Evolutionary conservation across 805 yeast species (phyloP).

Genomic region (Ogataea chonburiensis): DNA sequence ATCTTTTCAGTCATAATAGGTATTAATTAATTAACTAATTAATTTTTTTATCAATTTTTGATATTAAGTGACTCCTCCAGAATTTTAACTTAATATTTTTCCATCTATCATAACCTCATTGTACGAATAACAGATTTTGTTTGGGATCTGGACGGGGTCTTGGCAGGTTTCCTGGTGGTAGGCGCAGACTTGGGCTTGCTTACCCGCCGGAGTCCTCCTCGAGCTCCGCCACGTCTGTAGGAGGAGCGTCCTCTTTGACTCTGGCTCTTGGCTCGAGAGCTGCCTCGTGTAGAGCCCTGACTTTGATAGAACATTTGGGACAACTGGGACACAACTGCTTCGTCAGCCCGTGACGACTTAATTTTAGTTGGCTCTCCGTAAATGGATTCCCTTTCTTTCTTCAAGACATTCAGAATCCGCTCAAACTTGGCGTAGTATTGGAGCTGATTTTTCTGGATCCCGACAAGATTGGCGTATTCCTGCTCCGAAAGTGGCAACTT

Average conservation of each 20-base stretch:
- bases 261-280: constrained; percentile 12
- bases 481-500: constrained; percentile 50
- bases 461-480: constrained; percentile 44
- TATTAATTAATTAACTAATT: constrained; percentile 3
- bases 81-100: too few relatives aligned
- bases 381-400: constrained; percentile 18
- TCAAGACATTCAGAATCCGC: constrained; percentile 25
- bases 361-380: constrained; percentile 1
- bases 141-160: constrained; percentile 1
- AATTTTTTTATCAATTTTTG: constrained; percentile 5
- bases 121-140: constrained; percentile 16
- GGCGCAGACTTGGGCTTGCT: constrained; percentile 1
- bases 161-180: constrained; percentile 1
- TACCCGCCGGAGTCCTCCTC: constrained; percentile 5
- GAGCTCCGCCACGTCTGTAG: constrained; percentile 9
- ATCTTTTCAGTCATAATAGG: constrained; percentile 21
- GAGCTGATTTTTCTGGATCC: constrained; percentile 33
- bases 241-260: constrained; percentile 14
- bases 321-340: constrained; percentile 16
- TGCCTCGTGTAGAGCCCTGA: constrained; percentile 1
- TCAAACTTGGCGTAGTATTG: constrained; percentile 28
- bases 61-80: constrained; percentile 10
- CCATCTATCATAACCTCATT: constrained; percentile 15
- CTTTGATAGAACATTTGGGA: constrained; percentile 17
- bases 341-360: constrained; percentile 15